phyloP scores from a whole-genome alignment of 1,284 basidiomycete species.

The Cutaneotrichosporon cutaneum region DNA sequence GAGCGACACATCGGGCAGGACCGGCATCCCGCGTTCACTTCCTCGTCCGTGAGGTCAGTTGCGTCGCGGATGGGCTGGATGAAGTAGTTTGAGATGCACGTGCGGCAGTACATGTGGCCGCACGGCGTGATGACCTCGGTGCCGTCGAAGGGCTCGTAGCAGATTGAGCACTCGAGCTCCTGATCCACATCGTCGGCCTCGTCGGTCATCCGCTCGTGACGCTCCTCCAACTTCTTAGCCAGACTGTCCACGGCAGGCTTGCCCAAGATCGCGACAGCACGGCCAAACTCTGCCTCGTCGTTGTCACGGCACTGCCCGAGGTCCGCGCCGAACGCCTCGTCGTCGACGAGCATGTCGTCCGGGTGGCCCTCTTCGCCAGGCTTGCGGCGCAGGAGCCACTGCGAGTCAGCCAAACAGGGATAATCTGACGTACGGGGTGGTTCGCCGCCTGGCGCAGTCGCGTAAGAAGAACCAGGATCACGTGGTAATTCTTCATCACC shows the following conservation, averaged over 20 bases:
- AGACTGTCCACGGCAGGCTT: conserved; percentile 31
- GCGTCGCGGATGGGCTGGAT: conserved; percentile 30
- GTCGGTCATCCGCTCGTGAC: conserved; percentile 23
- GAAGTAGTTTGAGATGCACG: conserved; percentile 44
- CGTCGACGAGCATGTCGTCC: conserved; percentile 40
- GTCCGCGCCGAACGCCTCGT: conserved; percentile 35
- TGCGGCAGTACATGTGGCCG: conserved; percentile 44
- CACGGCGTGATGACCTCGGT: conserved; percentile 46
- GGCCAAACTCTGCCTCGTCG: conserved; percentile 33
- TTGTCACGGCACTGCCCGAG: conserved; percentile 22
- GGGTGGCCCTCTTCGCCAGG: conserved; percentile 29
- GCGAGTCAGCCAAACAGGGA: too few species aligned
- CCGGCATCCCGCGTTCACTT: conserved; percentile 31
- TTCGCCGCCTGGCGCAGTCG: conserved; percentile 42
- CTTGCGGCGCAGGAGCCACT: conserved; percentile 41
- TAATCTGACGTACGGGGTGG: conserved; percentile 31
- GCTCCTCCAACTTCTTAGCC: conserved; percentile 34
- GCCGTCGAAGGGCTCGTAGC: conserved; percentile 24
- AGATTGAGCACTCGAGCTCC: conserved; percentile 12
- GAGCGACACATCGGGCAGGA: conserved; percentile 49
- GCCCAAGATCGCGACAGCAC: conserved; percentile 32
- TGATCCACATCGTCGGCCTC: conserved; percentile 15
- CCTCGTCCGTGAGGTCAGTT: conserved; percentile 33
- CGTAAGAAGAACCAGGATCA: conserved; percentile 45
- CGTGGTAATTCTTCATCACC: conserved; percentile 48